These are phyloP conservation scores for Nymphaea thermarum DNA, from an alignment of 164 flowering plant genomes.

Conservation along the genomic window DNA sequence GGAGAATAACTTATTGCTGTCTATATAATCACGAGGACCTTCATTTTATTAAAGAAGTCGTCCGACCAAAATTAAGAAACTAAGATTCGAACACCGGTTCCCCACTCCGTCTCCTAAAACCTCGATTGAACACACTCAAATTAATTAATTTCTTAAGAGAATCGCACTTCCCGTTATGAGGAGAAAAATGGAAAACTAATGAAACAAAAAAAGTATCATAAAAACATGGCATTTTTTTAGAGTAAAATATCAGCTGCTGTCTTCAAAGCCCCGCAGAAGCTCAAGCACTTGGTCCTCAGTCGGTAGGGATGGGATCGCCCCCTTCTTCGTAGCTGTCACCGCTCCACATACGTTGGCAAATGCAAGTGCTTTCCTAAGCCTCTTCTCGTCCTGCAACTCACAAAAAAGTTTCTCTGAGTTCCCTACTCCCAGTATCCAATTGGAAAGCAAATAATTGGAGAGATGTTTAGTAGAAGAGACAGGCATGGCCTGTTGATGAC, in stretches of 20 bases:
- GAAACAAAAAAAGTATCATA: neutral
- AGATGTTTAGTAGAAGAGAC: neutral
- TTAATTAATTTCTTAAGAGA: too few relatives aligned
- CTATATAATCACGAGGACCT: too few relatives aligned
- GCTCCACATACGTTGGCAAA: constrained; percentile 93
- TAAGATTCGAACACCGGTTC: too few relatives aligned
- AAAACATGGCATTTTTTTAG: neutral
- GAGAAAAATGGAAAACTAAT: neutral
- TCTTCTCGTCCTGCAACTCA: constrained; percentile 49
- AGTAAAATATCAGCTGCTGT: neutral
- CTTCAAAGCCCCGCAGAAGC: constrained; percentile 20
- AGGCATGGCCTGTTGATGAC: neutral
- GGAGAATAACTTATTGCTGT: too few relatives aligned
- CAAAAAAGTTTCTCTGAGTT: neutral
- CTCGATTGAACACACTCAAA: too few relatives aligned
- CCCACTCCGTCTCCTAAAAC: too few relatives aligned
- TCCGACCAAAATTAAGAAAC: too few relatives aligned
- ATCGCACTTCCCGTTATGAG: too few relatives aligned
- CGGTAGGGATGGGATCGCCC: constrained; percentile 96
- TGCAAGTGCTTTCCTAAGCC: constrained; percentile 43
- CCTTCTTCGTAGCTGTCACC: constrained; percentile 82
- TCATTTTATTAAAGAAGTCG: too few relatives aligned
- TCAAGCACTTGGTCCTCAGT: constrained; percentile 32
- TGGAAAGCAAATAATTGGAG: neutral
- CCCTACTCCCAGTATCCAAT: neutral